Evolutionary conservation across 2,329 filamentous ascomycete species (phyloP).

Genomic region (Colletotrichum cordylinicola): DNA sequence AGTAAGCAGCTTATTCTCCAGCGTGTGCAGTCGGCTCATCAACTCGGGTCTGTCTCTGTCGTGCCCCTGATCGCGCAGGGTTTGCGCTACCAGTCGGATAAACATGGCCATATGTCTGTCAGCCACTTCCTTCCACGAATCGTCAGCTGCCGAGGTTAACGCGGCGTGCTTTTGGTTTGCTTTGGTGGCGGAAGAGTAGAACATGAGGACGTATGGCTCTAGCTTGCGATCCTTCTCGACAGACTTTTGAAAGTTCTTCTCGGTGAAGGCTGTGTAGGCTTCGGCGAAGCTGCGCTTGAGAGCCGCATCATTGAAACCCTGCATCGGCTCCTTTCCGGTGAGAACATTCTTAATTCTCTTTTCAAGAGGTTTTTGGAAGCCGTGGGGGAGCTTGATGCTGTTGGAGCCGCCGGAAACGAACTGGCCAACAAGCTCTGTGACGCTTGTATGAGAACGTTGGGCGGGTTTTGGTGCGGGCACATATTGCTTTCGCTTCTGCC

Average conservation of each 20-base stretch:
- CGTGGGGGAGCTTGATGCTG: conserved; percentile 62
- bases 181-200: conserved; percentile 93
- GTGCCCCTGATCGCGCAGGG: conserved; percentile 84
- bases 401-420: conserved; percentile 63
- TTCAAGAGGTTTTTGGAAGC: conserved; percentile 57
- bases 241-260: conserved; percentile 83
- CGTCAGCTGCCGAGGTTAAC: conserved; percentile 77
- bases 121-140: conserved; percentile 88
- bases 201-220: conserved; percentile 92
- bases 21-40: conserved; percentile 74
- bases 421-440: conserved; percentile 88
- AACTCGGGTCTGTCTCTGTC: conserved; percentile 86
- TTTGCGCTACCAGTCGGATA: conserved; percentile 81
- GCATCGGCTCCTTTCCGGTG: conserved; percentile 80
- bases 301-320: conserved; percentile 87
- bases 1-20: conserved; percentile 92
- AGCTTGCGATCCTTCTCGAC: conserved; percentile 94
- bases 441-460: conserved; percentile 70
- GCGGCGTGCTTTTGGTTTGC: conserved; percentile 79
- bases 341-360: conserved; percentile 84
- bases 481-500: conserved; percentile 88
- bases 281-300: conserved; percentile 95
- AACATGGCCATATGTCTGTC: conserved; percentile 96
- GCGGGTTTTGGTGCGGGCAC: conserved; percentile 70
- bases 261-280: conserved; percentile 92